Conservation (phyloP, 441 rosid species). For the Adansonia madagascariensis region DNA sequence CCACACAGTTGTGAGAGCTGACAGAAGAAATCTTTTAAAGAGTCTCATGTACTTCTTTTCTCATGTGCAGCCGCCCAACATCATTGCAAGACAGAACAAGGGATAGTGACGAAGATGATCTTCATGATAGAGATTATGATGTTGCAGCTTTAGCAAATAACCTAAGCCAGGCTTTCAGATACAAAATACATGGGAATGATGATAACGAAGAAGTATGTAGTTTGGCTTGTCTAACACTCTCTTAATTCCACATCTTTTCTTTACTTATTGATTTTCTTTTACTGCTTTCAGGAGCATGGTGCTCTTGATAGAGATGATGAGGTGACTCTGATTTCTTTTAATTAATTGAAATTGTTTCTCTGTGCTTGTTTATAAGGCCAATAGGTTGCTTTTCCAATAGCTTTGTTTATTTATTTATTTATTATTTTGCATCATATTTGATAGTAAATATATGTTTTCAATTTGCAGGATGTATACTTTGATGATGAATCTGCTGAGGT, state of each 20-base stretch:
- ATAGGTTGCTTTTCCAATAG: not conserved
- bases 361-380: constrained; percentile 5
- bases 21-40: not conserved
- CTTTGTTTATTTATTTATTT: too few species aligned
- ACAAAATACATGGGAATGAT: constrained; percentile 78
- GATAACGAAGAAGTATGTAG: constrained; percentile 75
- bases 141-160: constrained; percentile 93
- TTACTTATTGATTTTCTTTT: constrained; percentile 26
- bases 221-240: not conserved
- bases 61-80: constrained; percentile 80
- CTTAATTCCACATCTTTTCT: constrained; percentile 5
- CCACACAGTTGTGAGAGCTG: not conserved
- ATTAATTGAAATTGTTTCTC: constrained; percentile 1
- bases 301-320: constrained; percentile 80
- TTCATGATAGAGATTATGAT: constrained; percentile 90
- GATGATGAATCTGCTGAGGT: constrained; percentile 99
- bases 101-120: constrained; percentile 92
- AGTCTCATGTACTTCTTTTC: constrained; percentile 4
- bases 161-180: constrained; percentile 85
- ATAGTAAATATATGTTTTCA: not conserved
- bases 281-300: constrained; percentile 61
- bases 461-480: constrained; percentile 91
- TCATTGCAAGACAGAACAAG: constrained; percentile 85
- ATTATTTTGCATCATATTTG: too few species aligned
- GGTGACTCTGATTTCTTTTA: constrained; percentile 44